Evolutionary conservation across 2,329 filamentous ascomycete species (phyloP).

Genomic region (Ophiostoma ips): DNA sequence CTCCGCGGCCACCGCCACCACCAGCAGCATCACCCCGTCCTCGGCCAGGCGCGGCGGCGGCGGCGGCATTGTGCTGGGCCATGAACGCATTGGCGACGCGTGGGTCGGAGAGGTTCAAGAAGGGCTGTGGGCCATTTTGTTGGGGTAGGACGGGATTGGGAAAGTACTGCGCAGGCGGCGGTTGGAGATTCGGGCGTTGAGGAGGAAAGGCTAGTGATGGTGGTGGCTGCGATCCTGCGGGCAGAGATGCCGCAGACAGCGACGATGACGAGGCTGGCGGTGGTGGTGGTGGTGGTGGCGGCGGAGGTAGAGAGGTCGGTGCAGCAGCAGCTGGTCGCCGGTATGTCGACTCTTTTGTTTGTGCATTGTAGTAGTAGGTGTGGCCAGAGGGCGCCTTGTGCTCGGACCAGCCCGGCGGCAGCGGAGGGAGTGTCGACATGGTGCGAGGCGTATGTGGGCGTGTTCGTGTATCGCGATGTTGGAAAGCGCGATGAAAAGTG

Average conservation of each 20-base stretch:
- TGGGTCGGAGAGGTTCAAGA: conserved; percentile 35
- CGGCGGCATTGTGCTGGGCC: conserved; percentile 27
- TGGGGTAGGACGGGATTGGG: not conserved
- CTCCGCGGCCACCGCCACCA: not conserved
- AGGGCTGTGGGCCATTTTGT: conserved; percentile 26
- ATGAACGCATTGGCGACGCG: conserved; percentile 47
- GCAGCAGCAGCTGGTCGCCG: conserved; percentile 40
- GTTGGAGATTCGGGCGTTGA: conserved; percentile 10
- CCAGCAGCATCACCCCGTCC: no score
- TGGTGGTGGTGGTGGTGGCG: conserved; percentile 16
- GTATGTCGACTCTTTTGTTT: conserved; percentile 79
- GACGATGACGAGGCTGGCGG: no score
- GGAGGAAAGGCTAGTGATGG: conserved; percentile 16
- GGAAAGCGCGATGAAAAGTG: not conserved
- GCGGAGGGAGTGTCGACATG: conserved; percentile 35
- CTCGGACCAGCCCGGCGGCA: conserved; percentile 80
- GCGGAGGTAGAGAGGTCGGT: conserved; percentile 13
- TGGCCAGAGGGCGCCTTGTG: conserved; percentile 82
- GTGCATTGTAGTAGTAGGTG: conserved; percentile 73
- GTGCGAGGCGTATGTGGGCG: not conserved
- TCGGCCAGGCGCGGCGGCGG: not conserved
- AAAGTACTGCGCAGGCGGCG: conserved; percentile 11
- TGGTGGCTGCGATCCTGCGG: no score
- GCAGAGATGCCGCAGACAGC: no score
- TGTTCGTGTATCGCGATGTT: not conserved